Base-by-base conservation (phyloP, 2,329 filamentous ascomycete genomes). In the Zymoseptoria brevis region DNA sequence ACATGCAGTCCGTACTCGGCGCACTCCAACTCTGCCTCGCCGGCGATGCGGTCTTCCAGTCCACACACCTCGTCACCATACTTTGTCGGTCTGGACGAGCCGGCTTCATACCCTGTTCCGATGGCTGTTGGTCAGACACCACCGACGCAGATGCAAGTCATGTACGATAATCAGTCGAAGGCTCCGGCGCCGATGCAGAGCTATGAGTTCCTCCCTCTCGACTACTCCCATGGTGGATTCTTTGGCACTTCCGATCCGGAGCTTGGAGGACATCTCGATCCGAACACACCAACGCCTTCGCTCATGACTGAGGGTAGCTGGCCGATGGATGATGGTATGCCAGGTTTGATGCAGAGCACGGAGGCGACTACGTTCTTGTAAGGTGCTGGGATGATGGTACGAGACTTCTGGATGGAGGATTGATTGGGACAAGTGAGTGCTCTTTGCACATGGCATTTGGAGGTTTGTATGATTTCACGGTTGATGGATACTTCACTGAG, bases 301-400 rank as follows among this genome's bases (percentile, higher is more conserved):
- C 60, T 68, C 41, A 67, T 60, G 54, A 69, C 68, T 2, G 68
- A 71, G 57, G 62, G 63, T 41, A 71, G 69, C 60, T 67, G 64
- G 30, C 60, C 67, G 58, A 64, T 65, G 4, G 68, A 70, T 16
- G 68, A 68, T 19, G 62, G 60, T 7, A 52, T 60, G 24, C 58
- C 51, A 49, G 57, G 55, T 54, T 57, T 63, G 26, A 57, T 63
- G 45, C 60, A 50, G 11, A 65, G 58, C 51, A 55, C 62, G n/a
- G 63, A 65, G 57, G 26, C 56, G 30, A 63, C 63, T 9, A 66
- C 59, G 11, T 64, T 64, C 26, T 26, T 53, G 57, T 55, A 45
- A 29, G 35, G 16, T 41, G 35, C 2, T 41, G 11, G 11, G 35
- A 45, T 16, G 35, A 45, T 6, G 13, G 35, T 7, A 16, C 7